Evolutionary conservation across 768 basidiomycete genomes (phyloP).

Genomic region (Glaciozyma martinii): DNA sequence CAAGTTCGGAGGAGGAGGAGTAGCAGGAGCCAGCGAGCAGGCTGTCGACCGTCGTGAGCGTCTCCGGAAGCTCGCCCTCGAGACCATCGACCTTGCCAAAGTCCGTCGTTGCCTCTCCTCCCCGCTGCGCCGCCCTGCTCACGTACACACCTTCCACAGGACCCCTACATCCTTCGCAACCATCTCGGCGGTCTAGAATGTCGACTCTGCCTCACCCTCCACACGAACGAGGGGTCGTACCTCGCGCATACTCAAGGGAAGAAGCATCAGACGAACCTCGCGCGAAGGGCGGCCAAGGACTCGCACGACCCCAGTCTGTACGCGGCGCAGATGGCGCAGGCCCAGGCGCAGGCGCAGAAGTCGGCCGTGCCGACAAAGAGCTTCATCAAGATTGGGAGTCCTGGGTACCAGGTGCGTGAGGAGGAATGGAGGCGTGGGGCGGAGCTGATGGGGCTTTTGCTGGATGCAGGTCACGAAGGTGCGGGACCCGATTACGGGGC

Average conservation of each 20-base stretch:
- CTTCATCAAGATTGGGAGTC: slow-evolving; percentile 93
- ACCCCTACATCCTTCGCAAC: slow-evolving; percentile 97
- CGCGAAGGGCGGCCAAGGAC: slow-evolving; percentile 92
- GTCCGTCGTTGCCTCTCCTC: slow-evolving; percentile 43
- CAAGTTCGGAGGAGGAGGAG: slow-evolving; percentile 92
- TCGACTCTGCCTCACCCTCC: slow-evolving; percentile 89
- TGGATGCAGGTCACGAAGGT: slow-evolving; percentile 78
- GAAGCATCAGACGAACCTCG: slow-evolving; percentile 98
- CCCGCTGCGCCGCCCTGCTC: background rate
- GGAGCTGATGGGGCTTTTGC: slow-evolving; percentile 4
- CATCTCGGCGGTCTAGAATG: slow-evolving; percentile 98
- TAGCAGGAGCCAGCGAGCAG: slow-evolving; percentile 86
- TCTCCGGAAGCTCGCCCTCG: slow-evolving; percentile 62
- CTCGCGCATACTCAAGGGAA: slow-evolving; percentile 99
- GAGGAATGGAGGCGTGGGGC: background rate
- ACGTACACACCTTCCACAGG: slow-evolving; percentile 45
- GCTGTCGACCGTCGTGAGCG: slow-evolving; percentile 94
- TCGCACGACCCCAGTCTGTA: slow-evolving; percentile 86
- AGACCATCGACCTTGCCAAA: slow-evolving; percentile 64
- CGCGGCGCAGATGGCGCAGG: slow-evolving; percentile 50
- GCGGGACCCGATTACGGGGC: slow-evolving; percentile 65
- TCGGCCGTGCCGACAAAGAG: slow-evolving; percentile 72
- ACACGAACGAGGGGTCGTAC: slow-evolving; percentile 99
- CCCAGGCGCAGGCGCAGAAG: slow-evolving; percentile 21
- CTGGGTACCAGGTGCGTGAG: slow-evolving; percentile 54